Evolutionary conservation across 1,284 basidiomycete species (phyloP).

Genomic region (Anthracocystis walkeri): DNA sequence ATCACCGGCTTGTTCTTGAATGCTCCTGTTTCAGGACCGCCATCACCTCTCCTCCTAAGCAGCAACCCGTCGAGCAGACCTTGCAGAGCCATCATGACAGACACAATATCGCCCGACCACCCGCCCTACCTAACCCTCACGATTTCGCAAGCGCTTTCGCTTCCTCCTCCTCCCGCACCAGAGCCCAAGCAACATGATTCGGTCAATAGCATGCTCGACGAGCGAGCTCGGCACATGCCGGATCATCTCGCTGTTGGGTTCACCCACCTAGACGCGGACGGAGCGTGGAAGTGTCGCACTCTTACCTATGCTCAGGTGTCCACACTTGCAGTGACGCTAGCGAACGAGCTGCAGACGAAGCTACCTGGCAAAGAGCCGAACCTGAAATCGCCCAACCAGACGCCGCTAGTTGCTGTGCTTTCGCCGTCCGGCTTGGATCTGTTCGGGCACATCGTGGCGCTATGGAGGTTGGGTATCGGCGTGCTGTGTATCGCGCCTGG

Average conservation of each 20-base stretch:
- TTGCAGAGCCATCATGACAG: conserved; percentile 8
- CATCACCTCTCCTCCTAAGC: neutral
- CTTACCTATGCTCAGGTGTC: conserved; percentile 51
- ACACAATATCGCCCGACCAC: conserved; percentile 18
- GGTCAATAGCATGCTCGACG: conserved; percentile 68
- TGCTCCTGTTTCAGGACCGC: too few relatives aligned
- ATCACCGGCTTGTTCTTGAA: too few relatives aligned
- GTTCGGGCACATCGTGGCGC: conserved; percentile 69
- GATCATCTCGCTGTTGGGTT: conserved; percentile 70
- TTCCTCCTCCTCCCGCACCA: conserved; percentile 43
- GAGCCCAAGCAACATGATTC: conserved; percentile 67
- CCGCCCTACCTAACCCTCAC: conserved; percentile 51
- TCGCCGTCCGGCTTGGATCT: conserved; percentile 71
- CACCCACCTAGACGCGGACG: conserved; percentile 34
- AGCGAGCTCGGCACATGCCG: conserved; percentile 64
- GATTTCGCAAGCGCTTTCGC: conserved; percentile 43
- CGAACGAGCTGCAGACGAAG: conserved; percentile 10
- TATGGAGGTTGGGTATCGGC: conserved; percentile 70
- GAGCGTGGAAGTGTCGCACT: conserved; percentile 59
- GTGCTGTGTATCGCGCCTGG: conserved; percentile 70
- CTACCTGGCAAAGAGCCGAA: conserved; percentile 14
- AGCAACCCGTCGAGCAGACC: neutral
- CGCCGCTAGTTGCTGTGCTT: conserved; percentile 67
- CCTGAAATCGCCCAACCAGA: conserved; percentile 13
- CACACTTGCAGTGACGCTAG: conserved; percentile 10